Conservation (phyloP, 257 asterid genomes). For the Scutellaria baicalensis region DNA sequence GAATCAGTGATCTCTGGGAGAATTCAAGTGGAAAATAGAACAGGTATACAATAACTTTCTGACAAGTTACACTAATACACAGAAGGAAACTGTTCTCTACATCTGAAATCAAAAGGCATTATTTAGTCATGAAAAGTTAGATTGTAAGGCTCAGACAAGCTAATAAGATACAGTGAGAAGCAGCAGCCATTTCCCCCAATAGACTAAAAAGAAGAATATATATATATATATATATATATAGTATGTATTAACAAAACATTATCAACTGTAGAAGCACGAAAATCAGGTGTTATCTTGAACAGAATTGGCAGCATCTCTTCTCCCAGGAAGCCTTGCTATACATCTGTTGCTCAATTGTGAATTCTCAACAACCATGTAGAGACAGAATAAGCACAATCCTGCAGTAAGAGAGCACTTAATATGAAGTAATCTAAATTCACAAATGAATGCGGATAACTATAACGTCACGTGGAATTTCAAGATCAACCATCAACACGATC, state of each 20-base stretch:
- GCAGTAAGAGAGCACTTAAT: conserved; percentile 11
- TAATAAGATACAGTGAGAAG: not conserved
- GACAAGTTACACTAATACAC: not conserved
- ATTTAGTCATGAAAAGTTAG: conserved; percentile 5
- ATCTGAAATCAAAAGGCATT: not conserved
- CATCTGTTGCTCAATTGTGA: conserved; percentile 32
- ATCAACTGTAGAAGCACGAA: not conserved
- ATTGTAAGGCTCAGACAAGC: not conserved
- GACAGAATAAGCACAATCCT: conserved; percentile 83
- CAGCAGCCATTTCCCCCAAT: not conserved
- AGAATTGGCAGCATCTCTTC: conserved; percentile 39
- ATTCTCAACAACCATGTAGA: conserved; percentile 50
- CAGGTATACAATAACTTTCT: not conserved
- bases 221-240: too few species aligned
- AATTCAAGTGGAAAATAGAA: conserved; percentile 1
- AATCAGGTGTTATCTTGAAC: conserved; percentile 31
- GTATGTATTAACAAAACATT: conserved; percentile 2
- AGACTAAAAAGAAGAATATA: not conserved
- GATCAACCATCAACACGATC: too few species aligned
- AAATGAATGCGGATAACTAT: not conserved
- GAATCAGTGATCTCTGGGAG: not conserved
- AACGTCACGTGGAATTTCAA: too few species aligned
- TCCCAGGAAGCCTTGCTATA: conserved; percentile 37
- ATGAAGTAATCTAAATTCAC: not conserved
- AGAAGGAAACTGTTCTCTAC: not conserved